Conservation (phyloP, 2,329 filamentous ascomycete species). For the Torrubiella hemipterigena region DNA sequence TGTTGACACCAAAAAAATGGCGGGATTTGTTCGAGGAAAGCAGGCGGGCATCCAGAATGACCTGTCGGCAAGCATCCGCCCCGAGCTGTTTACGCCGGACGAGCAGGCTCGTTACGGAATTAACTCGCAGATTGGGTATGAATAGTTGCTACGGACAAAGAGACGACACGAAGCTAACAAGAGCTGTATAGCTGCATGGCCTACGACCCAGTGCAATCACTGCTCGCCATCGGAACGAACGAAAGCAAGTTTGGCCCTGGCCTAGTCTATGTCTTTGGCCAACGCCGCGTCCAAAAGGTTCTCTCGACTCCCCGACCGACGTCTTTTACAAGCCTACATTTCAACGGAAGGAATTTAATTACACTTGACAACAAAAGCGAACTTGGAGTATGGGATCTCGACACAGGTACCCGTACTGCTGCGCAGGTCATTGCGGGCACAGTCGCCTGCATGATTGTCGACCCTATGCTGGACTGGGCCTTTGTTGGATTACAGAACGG, state of each 20-base stretch:
- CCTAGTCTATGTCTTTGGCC: slow-evolving; percentile 81
- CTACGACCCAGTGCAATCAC: slow-evolving; percentile 88
- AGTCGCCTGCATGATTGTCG: slow-evolving; percentile 63
- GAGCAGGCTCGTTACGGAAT: slow-evolving; percentile 77
- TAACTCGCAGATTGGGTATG: slow-evolving; percentile 58
- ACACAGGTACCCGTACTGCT: slow-evolving; percentile 52
- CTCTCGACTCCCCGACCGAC: slow-evolving; percentile 59
- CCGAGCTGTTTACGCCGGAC: slow-evolving; percentile 71
- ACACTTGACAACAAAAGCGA: slow-evolving; percentile 81
- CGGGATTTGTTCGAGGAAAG: slow-evolving; percentile 80
- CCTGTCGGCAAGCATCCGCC: slow-evolving; percentile 67
- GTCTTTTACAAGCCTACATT: slow-evolving; percentile 68
- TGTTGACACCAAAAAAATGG: too few species aligned
- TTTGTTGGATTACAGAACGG: slow-evolving; percentile 74
- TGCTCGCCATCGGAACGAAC: slow-evolving; percentile 83
- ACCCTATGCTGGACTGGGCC: slow-evolving; percentile 88
- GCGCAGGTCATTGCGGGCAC: slow-evolving; percentile 67
- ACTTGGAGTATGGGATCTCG: slow-evolving; percentile 70
- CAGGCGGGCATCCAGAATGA: slow-evolving; percentile 89
- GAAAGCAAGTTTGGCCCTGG: slow-evolving; percentile 78
- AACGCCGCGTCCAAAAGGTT: slow-evolving; percentile 64
- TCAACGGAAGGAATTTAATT: slow-evolving; percentile 75
- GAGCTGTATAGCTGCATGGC: slow-evolving; percentile 54
- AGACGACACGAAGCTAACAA: slow-evolving; percentile 6
- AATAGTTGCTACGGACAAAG: not conserved